phyloP scores from a whole-genome alignment of 306 rosid species.

The Prinsepia uniflora region DNA sequence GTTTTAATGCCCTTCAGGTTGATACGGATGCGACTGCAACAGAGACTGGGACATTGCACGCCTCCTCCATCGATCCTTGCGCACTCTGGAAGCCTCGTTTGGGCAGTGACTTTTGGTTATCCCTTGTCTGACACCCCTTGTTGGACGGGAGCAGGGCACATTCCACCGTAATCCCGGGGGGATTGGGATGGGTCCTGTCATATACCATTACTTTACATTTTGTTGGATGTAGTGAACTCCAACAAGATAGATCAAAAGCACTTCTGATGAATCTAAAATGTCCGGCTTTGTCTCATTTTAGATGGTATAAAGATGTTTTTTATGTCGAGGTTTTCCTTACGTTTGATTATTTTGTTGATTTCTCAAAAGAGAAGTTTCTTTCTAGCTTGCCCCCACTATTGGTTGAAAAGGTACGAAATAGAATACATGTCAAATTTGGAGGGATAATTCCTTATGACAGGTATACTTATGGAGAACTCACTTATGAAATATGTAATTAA shows the following conservation, averaged over 20 bases:
- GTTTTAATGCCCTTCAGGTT: no score
- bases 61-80: no score
- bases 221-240: not conserved
- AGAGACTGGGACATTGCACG: no score
- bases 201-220: not conserved
- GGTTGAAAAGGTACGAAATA: fast-evolving
- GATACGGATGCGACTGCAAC: no score
- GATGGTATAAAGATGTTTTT: not conserved
- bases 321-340: not conserved
- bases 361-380: not conserved
- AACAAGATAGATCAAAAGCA: not conserved
- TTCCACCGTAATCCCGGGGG: no score
- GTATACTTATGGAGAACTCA: not conserved
- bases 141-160: no score
- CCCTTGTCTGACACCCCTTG: no score
- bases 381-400: not conserved
- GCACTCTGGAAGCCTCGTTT: no score
- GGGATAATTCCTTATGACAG: not conserved
- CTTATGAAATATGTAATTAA: not conserved
- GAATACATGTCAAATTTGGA: not conserved
- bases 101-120: no score
- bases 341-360: not conserved
- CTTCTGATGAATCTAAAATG: not conserved
- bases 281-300: not conserved
- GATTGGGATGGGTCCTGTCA: no score